A percentile compares a stretch with the other conserved stretches of the same genome.
Conservation (phyloP, 306 rosid species). For the Glycine latifolia region DNA sequence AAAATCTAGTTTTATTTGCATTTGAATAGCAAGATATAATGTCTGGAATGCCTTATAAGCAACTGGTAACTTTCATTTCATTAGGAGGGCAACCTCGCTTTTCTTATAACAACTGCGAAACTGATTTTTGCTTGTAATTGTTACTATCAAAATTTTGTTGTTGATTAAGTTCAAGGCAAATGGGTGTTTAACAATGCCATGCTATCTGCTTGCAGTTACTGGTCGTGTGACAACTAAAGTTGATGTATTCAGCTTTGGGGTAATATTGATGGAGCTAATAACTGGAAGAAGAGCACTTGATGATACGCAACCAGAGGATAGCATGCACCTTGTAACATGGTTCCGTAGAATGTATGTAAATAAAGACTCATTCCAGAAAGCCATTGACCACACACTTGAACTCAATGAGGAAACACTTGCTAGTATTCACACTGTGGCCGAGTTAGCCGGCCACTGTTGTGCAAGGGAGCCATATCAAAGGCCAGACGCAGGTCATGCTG, state of each 20-base stretch:
- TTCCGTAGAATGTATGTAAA: neutral
- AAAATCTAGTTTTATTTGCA: neutral
- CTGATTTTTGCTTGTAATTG: neutral
- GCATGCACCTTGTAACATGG: constrained; percentile 23
- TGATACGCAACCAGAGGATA: constrained; percentile 6
- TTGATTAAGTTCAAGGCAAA: neutral
- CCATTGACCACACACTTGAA: neutral
- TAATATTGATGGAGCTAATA: constrained; percentile 4
- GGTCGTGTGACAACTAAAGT: constrained; percentile 17
- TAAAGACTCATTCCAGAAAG: constrained; percentile 5
- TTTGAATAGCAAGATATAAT: neutral
- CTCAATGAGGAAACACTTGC: neutral
- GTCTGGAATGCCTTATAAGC: neutral
- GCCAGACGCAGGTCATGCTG: neutral
- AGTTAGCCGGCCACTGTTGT: constrained; percentile 8
- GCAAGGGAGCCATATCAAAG: constrained; percentile 15
- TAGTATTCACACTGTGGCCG: neutral
- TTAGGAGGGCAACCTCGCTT: neutral
- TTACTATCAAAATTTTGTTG: neutral
- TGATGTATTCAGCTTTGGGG: constrained; percentile 18
- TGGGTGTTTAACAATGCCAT: constrained; percentile 7
- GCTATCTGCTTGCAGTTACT: neutral
- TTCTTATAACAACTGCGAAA: neutral
- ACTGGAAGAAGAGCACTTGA: constrained; percentile 10
- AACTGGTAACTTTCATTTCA: neutral